These are phyloP conservation scores for Chaetomium strumarium DNA, from an alignment of 2,329 filamentous ascomycete genomes.

Conservation along the genomic window DNA sequence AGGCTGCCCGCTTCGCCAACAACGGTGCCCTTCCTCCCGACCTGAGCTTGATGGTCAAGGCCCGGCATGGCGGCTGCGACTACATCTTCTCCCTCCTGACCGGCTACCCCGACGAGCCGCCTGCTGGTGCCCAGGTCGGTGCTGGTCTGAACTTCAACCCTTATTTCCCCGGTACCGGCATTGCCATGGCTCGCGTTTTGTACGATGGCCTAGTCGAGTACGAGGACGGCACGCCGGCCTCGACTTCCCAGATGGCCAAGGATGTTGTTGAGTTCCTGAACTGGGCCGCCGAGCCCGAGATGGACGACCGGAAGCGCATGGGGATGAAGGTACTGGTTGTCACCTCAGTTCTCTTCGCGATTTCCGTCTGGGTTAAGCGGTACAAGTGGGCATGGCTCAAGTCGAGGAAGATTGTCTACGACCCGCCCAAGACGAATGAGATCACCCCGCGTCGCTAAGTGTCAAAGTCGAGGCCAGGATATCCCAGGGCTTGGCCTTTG, in stretches of 20 bases:
- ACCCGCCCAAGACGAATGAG: conserved; percentile 58
- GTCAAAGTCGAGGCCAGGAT: conserved; percentile 8
- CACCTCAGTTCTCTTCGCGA: conserved; percentile 68
- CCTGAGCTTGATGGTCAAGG: conserved; percentile 97
- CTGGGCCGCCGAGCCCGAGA: conserved; percentile 98
- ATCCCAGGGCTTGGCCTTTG: conserved; percentile 31
- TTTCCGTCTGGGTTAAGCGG: conserved; percentile 97
- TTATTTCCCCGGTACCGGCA: conserved; percentile 98
- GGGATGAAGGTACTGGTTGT: conserved; percentile 92
- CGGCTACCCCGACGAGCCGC: conserved; percentile 93
- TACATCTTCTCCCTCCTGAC: conserved; percentile 98
- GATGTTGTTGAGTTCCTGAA: conserved; percentile 98
- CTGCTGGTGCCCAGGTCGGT: conserved; percentile 78
- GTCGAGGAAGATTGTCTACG: conserved; percentile 88
- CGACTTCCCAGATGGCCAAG: conserved; percentile 99
- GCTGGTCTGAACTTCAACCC: conserved; percentile 99
- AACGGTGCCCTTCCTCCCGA: conserved; percentile 96
- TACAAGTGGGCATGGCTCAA: conserved; percentile 99
- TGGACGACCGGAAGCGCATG: conserved; percentile 99
- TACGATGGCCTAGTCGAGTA: conserved; percentile 98
- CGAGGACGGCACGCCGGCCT: conserved; percentile 90
- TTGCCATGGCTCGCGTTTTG: conserved; percentile 97
- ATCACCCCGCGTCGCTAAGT: conserved; percentile 39
- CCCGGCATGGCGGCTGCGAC: conserved; percentile 92
- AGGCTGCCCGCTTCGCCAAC: conserved; percentile 96